Evolutionary conservation across 495 filamentous ascomycete genomes (phyloP), one percentile per base, ranked within the genome.

Genomic region (Penicillium arizonense): DNA sequence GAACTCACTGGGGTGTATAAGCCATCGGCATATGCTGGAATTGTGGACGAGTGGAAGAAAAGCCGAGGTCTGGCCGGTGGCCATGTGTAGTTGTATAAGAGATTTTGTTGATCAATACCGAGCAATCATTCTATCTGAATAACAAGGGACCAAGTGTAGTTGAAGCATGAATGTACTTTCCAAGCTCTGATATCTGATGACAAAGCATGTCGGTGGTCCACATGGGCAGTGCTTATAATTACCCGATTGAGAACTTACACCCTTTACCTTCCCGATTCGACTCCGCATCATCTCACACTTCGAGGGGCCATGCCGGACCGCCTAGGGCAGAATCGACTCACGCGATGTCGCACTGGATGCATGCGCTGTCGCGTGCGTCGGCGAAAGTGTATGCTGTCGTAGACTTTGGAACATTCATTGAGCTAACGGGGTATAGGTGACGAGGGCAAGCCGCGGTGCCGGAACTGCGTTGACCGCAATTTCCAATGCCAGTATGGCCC

Each of bases 281-380:
- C 21, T 21, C 23, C 36, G 30, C 0, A 33, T 20, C 24, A 24
- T 12, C 12, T 6, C 30, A 20, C 6, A 44, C 18, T 14, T 30
- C 28, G 9, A 6, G 7, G 40, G 7, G 40, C 30, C 36, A 65
- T 65, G 55, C 12, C 53, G 18, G 37, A 62, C 8, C 47, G 26
- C 13, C 20, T 23, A 21, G 57, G 49, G 26, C 50, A 58, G 36
- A 50, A 21, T 21, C 44, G 51, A 37, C 58, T 69, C 30, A 74
- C 62, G 6, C 52, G 69, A 58, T 71, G 69, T 40, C 61, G 75
- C 36, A 78, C 70, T 1, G 75, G 75, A 6, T 78, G 74, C 46
- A 60, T 72, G 56, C 68, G 71, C 24, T 78, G 75, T 65, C 69
- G 73, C 8, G 55, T 63, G 28, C 70, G 72, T 37, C 55, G 68